A percentile compares a stretch with the other conserved stretches of the same genome.
phyloP scores from a whole-genome alignment of 2,329 filamentous ascomycete genomes.

The Aureobasidium sp. region DNA sequence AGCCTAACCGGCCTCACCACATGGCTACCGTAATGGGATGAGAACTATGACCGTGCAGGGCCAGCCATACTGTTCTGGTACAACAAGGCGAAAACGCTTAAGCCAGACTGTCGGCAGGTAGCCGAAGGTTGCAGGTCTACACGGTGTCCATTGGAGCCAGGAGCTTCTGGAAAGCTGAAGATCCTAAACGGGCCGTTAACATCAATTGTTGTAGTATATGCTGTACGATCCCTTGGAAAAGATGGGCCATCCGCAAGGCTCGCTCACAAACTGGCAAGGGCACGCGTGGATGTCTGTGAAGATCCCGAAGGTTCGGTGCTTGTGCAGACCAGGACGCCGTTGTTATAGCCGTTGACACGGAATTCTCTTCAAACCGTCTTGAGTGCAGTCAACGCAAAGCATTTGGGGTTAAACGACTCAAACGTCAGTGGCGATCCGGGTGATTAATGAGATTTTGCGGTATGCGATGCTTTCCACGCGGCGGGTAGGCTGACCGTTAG shows the following conservation, averaged over 20 bases:
- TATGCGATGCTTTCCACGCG: not conserved
- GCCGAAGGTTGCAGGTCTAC: conserved; percentile 3
- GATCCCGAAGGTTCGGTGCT: conserved; percentile 3
- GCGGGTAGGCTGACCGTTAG: not conserved
- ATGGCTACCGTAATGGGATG: conserved; percentile 4
- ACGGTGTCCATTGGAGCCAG: not conserved
- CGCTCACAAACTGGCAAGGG: not conserved
- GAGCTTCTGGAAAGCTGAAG: not conserved
- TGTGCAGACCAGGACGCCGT: not conserved
- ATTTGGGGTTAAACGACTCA: not conserved
- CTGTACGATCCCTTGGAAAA: not conserved
- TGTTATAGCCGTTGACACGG: conserved; percentile 14
- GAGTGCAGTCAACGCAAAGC: conserved; percentile 8
- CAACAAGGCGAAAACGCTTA: not conserved
- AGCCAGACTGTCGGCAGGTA: conserved; percentile 3
- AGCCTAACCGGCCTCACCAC: conserved; percentile 4
- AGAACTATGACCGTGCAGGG: conserved; percentile 14
- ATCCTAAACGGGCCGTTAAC: conserved; percentile 9
- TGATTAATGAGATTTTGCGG: not conserved
- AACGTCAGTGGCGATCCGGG: conserved; percentile 1
- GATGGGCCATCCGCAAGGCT: not conserved
- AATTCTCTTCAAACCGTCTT: conserved; percentile 1
- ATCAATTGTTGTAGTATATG: conserved; percentile 14
- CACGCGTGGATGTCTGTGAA: not conserved
- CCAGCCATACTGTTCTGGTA: conserved; percentile 5